phyloP scores from a whole-genome alignment of 129 eudicot species.

The Centrapalus pauciflorus region DNA sequence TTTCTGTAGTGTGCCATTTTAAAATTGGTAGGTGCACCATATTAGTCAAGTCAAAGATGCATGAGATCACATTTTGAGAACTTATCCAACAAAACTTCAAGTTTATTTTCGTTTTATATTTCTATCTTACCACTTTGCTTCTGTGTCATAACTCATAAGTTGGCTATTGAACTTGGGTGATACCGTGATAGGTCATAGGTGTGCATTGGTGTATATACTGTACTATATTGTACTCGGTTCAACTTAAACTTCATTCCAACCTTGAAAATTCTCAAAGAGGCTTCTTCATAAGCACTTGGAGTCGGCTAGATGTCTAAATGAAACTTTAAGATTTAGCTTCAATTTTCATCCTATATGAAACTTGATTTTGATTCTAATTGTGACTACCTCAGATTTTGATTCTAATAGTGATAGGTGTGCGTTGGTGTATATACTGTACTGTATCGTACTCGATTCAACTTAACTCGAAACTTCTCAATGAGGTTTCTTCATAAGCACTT shows the following conservation, averaged over 20 bases:
- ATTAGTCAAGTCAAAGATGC: neutral
- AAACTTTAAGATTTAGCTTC: neutral
- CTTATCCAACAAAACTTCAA: neutral
- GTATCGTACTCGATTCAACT: neutral
- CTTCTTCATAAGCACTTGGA: neutral
- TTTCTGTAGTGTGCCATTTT: neutral
- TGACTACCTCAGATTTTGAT: neutral
- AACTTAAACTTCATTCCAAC: neutral
- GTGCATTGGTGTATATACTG: neutral
- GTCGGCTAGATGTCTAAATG: neutral
- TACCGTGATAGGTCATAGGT: neutral
- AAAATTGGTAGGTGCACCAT: neutral
- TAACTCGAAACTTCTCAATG: neutral
- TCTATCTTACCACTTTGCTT: neutral
- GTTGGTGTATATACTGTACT: neutral
- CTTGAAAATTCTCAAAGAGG: neutral
- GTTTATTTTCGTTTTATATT: too few relatives aligned
- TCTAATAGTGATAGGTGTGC: too few relatives aligned
- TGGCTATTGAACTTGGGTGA: neutral
- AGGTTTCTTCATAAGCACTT: neutral
- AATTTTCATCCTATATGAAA: neutral
- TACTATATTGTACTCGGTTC: neutral
- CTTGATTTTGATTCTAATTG: neutral
- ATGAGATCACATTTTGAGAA: neutral
- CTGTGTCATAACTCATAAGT: neutral